Percentiles rank a stretch among this genome's conserved stretches.
phyloP scores from a whole-genome alignment of 441 rosid genomes.

The Corymbia citriodora region DNA sequence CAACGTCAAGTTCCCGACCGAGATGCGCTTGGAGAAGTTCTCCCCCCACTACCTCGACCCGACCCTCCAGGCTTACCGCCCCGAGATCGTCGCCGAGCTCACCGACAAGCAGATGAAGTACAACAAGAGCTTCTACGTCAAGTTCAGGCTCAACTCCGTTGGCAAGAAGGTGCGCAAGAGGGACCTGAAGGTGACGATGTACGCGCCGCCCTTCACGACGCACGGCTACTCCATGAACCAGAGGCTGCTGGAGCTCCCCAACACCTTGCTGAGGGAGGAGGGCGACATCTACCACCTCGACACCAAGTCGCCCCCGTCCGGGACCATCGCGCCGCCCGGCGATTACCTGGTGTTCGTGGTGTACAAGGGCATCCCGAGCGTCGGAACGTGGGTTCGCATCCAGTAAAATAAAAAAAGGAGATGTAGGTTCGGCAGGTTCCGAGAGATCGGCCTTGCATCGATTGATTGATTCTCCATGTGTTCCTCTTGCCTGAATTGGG shows the following conservation, averaged over 20 bases:
- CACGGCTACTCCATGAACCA: constrained; percentile 25
- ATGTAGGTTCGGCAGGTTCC: not conserved
- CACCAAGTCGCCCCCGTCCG: constrained; percentile 8
- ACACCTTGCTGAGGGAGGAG: not conserved
- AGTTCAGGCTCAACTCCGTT: not conserved
- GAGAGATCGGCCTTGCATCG: not conserved
- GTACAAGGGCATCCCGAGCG: constrained; percentile 12
- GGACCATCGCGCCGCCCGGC: constrained; percentile 14
- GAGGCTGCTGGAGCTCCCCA: constrained; percentile 10
- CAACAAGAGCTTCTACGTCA: constrained; percentile 6
- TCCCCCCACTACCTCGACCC: constrained; percentile 55
- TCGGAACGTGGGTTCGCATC: constrained; percentile 11
- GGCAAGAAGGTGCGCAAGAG: not conserved
- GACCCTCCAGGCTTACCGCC: constrained; percentile 6
- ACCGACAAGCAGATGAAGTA: constrained; percentile 6
- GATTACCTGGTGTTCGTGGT: constrained; percentile 13
- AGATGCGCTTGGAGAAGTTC: constrained; percentile 58
- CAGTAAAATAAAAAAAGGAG: not conserved
- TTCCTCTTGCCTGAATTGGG: not conserved
- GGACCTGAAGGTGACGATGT: constrained; percentile 8
- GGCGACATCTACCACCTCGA: not conserved
- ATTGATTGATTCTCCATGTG: not conserved
- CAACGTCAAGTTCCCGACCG: constrained; percentile 49
- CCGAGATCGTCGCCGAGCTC: constrained; percentile 6
- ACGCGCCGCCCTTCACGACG: constrained; percentile 22